These are phyloP conservation scores for Kitagawia praeruptora DNA, from an alignment of 129 eudicot species.

Conservation along the genomic window DNA sequence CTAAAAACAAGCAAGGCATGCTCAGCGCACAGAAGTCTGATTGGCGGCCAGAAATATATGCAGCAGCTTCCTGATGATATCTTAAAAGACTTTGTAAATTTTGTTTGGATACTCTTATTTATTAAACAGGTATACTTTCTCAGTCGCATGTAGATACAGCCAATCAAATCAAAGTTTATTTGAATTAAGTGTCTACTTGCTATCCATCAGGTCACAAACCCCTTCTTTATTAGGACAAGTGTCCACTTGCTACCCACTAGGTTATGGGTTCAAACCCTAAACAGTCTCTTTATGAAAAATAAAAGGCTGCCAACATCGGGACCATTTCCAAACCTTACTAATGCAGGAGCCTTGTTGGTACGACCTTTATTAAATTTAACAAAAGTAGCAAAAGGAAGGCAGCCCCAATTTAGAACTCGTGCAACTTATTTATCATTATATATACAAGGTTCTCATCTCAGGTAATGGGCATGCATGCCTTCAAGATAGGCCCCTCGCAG, in stretches of 20 bases:
- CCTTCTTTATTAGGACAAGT: background rate
- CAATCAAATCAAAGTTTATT: background rate
- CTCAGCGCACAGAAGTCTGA: slow-evolving; percentile 66
- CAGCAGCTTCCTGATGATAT: slow-evolving; percentile 24
- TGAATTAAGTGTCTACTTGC: background rate
- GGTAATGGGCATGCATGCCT: background rate
- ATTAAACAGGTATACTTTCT: background rate
- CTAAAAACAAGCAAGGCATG: slow-evolving; percentile 47
- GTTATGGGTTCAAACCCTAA: background rate
- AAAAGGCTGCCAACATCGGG: background rate
- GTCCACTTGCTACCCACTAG: background rate
- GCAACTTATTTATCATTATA: background rate
- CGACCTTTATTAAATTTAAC: too few species aligned
- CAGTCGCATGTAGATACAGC: background rate
- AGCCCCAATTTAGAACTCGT: background rate
- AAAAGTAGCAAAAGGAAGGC: background rate
- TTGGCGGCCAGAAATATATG: slow-evolving; percentile 55
- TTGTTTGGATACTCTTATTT: background rate
- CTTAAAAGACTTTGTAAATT: background rate
- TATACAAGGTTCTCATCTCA: background rate
- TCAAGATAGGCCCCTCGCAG: too few species aligned
- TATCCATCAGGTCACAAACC: background rate
- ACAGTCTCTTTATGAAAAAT: background rate
- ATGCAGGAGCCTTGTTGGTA: background rate
- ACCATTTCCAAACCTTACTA: background rate